These are phyloP conservation scores for Leucocoprinus sp. DNA, from an alignment of 768 basidiomycete species.

Conservation along the genomic window DNA sequence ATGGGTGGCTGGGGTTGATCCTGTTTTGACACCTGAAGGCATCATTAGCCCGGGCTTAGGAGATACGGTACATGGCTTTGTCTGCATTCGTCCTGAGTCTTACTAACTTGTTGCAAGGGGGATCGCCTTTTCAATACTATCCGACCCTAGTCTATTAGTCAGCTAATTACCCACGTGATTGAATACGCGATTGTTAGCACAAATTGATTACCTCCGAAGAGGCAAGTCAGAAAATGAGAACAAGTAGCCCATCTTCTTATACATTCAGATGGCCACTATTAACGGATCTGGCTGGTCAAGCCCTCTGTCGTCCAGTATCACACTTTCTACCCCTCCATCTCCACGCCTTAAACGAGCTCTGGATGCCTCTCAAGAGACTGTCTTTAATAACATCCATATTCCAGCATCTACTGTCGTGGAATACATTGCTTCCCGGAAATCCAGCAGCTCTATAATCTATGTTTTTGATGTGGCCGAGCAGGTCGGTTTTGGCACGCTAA, in stretches of 20 bases:
- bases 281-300: slow-evolving; percentile 30
- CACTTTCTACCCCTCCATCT: slow-evolving; percentile 32
- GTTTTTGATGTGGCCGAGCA: slow-evolving; percentile 81
- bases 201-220: slow-evolving; percentile 22
- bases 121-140: slow-evolving; percentile 80
- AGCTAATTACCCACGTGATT: slow-evolving; percentile 16
- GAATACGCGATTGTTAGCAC: slow-evolving; percentile 38
- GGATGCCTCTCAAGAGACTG: slow-evolving; percentile 18
- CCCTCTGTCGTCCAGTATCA: slow-evolving; percentile 30
- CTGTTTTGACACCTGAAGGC: slow-evolving; percentile 62
- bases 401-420: slow-evolving; percentile 63
- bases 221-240: slow-evolving; percentile 15
- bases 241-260: background rate
- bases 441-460: slow-evolving; percentile 60
- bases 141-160: slow-evolving; percentile 21
- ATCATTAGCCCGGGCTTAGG: slow-evolving; percentile 87
- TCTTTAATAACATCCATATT: slow-evolving; percentile 34
- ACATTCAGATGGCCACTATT: background rate
- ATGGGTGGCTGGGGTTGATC: slow-evolving; percentile 80
- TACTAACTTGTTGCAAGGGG: slow-evolving; percentile 42
- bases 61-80: slow-evolving; percentile 60
- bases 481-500: slow-evolving; percentile 69
- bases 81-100: background rate
- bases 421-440: slow-evolving; percentile 49
- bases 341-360: slow-evolving; percentile 20